These are phyloP conservation scores for Metschnikowia borealis DNA, from an alignment of 805 yeast species.

Conservation along the genomic window DNA sequence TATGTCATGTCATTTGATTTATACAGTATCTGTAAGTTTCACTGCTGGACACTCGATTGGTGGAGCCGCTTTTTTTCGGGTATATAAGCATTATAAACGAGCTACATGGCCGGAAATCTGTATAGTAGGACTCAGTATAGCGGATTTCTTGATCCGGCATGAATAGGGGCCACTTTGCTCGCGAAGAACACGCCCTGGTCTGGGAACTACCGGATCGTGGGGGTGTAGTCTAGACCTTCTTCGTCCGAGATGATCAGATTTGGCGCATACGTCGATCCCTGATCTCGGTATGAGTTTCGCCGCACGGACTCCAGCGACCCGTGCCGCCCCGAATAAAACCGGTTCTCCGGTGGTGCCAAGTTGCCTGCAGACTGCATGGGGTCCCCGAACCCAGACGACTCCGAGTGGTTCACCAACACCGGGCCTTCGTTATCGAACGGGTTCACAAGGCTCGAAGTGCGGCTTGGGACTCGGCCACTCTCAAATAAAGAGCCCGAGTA, in stretches of 20 bases:
- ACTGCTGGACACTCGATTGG: not conserved
- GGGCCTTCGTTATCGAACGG: slow-evolving; percentile 9
- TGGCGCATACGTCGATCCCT: not conserved
- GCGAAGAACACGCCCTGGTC: not conserved
- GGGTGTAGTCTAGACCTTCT: not conserved
- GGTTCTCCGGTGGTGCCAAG: not conserved
- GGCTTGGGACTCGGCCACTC: slow-evolving; percentile 1
- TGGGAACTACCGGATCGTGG: not conserved
- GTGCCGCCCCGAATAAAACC: not conserved
- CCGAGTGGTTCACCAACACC: not conserved
- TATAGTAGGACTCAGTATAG: not conserved
- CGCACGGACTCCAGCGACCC: slow-evolving; percentile 1
- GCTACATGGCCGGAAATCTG: not conserved
- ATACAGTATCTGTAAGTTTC: not conserved
- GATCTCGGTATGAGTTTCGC: not conserved
- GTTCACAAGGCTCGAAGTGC: slow-evolving; percentile 7
- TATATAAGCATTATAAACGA: not conserved
- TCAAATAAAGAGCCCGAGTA: slow-evolving; percentile 4
- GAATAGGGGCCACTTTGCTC: not conserved
- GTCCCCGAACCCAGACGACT: not conserved
- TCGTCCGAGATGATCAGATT: not conserved
- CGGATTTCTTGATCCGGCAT: not conserved
- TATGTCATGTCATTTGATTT: not conserved
- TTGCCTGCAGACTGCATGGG: not conserved
- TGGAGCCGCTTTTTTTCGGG: not conserved